Base-by-base conservation (phyloP, 116 monocot genomes). In the Phalaenopsis hybrid region DNA sequence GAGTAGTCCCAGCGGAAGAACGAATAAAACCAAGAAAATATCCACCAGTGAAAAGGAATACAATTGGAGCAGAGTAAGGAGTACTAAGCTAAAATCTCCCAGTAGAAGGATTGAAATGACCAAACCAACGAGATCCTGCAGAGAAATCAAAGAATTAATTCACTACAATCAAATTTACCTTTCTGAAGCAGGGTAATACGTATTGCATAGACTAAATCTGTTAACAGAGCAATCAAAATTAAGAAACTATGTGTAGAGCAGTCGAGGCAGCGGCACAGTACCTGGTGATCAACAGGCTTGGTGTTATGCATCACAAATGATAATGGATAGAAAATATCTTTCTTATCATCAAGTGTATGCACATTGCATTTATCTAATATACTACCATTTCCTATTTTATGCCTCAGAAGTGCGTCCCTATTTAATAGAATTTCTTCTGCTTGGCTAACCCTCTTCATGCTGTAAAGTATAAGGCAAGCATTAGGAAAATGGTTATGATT, bases 41-140 rank as follows among this genome's bases (percentile, higher is more conserved):
- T 99, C 94, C 59, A 83, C 85, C 89, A 99, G 85, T 59, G 93
- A 95, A 78, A 91, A 92, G 44, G 99, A 99, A 88, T 95, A 99
- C 4, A 99, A 79, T 81, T 95, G 95, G 76, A 99, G 99, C 78
- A 99, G 88, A 33, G 95, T 99, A 77, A 95, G 93, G 83, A 99
- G 80, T 20, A 99, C 99, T 83, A 99, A 84, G 87, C 95, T 99
- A 79, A 95, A 95, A 86, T 99, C 99, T 81, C 89, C 95, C 25
- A 99, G 80, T 41, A 99, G 92, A 79, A 99, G 76, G 80, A 99
- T 91, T 44, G 95, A 99, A 81, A 99, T 91, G 37, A 99, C 85
- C 85, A 99, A 78, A 63, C 99, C 99, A 81, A 99, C 94, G 82
- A 99, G 84, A 85, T 99, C 99, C 99, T 95, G 93, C 81, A 88